Evolutionary conservation across 495 filamentous ascomycete genomes (phyloP).

Genomic region (Xylaria castorea): DNA sequence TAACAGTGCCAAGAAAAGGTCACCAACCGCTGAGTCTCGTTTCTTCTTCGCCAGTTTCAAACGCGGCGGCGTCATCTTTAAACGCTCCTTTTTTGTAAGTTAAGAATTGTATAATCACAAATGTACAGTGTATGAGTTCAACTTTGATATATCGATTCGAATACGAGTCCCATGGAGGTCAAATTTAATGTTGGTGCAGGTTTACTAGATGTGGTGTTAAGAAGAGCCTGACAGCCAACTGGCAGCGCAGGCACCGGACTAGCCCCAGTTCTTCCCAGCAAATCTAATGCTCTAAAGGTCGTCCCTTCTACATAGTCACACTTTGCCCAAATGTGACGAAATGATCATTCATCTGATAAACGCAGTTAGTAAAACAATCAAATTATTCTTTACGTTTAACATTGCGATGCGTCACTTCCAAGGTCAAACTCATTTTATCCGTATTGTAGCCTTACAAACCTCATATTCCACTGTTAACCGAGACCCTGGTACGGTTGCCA

Average conservation of each 20-base stretch:
- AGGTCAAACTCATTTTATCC: not conserved
- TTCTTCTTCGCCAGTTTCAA: constrained; percentile 25
- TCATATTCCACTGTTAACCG: too few species aligned
- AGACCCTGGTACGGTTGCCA: too few species aligned
- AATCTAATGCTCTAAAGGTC: not conserved
- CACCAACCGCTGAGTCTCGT: not conserved
- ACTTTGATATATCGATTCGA: not conserved
- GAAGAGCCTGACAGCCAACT: too few species aligned
- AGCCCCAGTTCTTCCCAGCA: not conserved
- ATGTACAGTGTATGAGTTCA: not conserved
- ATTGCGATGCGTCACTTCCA: not conserved
- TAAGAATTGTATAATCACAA: not conserved
- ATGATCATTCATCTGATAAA: not conserved
- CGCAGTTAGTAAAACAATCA: not conserved
- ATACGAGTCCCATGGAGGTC: not conserved
- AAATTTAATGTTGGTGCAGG: not conserved
- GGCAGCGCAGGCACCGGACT: not conserved
- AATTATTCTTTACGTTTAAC: not conserved
- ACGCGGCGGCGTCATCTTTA: constrained; percentile 24
- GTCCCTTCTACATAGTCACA: not conserved
- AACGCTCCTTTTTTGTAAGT: not conserved
- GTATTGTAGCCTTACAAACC: too few species aligned
- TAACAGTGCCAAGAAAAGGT: not conserved
- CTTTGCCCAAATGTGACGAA: not conserved
- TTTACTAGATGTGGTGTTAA: not conserved